Evolutionary conservation across 1,284 basidiomycete species (phyloP), one percentile per base, ranked within the genome.

Genomic region (Gomphus sp.): DNA sequence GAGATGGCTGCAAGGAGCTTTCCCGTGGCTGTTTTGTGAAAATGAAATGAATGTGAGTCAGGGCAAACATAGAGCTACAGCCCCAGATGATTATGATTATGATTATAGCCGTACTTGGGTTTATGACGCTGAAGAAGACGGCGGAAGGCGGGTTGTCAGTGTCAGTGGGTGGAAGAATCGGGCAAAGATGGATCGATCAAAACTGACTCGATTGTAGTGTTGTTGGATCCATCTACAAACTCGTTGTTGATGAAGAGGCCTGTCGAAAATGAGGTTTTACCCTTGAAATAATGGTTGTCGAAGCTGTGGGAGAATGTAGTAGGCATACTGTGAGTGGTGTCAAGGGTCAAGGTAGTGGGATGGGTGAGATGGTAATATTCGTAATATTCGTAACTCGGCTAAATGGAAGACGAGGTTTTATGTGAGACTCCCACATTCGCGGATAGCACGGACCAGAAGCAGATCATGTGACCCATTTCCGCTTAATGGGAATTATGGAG

Each of bases 241-340:
- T 95, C 73, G 71, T 88, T 88, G 72, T 85, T 77, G 74, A 96
- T 92, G 78, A 83, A 94, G 63, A 95, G 72, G 52, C 91, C 91
- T 33, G 87, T 85, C 62, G 72, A 76, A 72, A 91, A 80, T 56
- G 78, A 77, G 51, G 83, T 79, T 63, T 81, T 80, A 60, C 88
- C 89, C 74, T 88, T 88, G 83, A 75, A 91, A 64, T 74, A 67
- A 64, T 79, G 76, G 25, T 78, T 82, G 65, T 88, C 71, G 71
- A 89, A 89, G 52, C 83, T 72, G 77, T 90, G 71, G 31, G 70
- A 71, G 73, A 77, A 80, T 41, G 70, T 67, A 51, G 60, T 52
- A 56, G 52, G 44, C 61, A 51, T 62, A 47, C n/a, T n/a, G 41
- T 43, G 41, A n/a, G n/a, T n/a, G n/a, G n/a, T n/a, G n/a, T n/a